Percentiles rank a stretch among this genome's conserved stretches.
Conservation (phyloP, 176 grass and related monocot genomes). For the Hordeum vulgare region DNA sequence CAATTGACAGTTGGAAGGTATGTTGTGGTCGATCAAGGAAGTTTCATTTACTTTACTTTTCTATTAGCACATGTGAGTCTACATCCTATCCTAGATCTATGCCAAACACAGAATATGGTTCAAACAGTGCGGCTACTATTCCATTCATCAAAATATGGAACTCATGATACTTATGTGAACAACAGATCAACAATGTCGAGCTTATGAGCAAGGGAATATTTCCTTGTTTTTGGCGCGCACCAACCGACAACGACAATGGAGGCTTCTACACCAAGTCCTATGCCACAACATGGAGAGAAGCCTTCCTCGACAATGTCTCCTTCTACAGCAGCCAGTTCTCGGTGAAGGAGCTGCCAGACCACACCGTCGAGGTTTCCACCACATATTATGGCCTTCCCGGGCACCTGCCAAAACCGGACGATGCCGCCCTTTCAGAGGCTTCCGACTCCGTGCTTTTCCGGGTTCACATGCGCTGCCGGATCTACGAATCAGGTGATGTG, state of each 20-base stretch:
- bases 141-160: neutral
- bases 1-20: conserved; percentile 94
- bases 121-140: neutral
- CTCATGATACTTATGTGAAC: neutral
- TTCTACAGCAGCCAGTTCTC: conserved; percentile 55
- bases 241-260: conserved; percentile 92
- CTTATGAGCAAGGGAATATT: conserved; percentile 66
- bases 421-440: conserved; percentile 10
- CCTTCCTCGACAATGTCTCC: conserved; percentile 45
- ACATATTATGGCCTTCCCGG: conserved; percentile 42
- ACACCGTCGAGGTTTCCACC: conserved; percentile 54
- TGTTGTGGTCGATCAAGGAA: neutral
- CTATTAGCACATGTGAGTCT: neutral
- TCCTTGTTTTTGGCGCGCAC: conserved; percentile 86
- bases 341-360: conserved; percentile 37
- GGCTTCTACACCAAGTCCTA: conserved; percentile 46
- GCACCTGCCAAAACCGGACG: conserved; percentile 26
- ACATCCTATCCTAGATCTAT: neutral
- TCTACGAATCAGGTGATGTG: conserved; percentile 61
- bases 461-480: conserved; percentile 41
- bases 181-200: conserved; percentile 44
- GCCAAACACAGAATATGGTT: neutral
- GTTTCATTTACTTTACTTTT: neutral
- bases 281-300: conserved; percentile 57
- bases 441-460: conserved; percentile 22